Evolutionary conservation across 108 stramenopile genomes (phyloP).

Genomic region (Epithemia pelagica): DNA sequence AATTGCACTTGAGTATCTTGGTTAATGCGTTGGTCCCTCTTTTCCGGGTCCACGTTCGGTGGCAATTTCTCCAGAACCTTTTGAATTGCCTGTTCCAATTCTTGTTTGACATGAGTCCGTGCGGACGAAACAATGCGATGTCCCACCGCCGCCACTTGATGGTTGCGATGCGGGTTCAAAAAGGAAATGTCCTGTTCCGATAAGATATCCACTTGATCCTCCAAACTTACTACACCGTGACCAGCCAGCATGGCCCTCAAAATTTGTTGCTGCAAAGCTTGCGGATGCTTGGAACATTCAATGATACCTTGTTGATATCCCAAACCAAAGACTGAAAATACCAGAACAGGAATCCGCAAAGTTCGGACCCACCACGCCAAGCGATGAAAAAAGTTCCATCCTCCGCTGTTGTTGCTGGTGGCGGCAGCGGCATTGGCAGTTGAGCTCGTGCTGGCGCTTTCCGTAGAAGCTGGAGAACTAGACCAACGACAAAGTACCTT

Average conservation of each 20-base stretch:
- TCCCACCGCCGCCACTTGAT: constrained; percentile 11
- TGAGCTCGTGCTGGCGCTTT: too few relatives aligned
- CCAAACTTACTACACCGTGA: constrained; percentile 10
- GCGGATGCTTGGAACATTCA: constrained; percentile 22
- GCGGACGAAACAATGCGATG: constrained; percentile 26
- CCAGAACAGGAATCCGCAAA: constrained; percentile 49
- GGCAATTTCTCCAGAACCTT: constrained; percentile 19
- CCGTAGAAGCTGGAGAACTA: too few relatives aligned
- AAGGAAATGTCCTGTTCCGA: not conserved
- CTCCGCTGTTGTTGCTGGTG: not conserved
- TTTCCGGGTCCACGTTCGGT: constrained; percentile 9
- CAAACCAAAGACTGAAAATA: constrained; percentile 45
- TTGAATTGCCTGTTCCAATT: constrained; percentile 21
- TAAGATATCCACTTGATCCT: constrained; percentile 6
- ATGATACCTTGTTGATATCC: constrained; percentile 67
- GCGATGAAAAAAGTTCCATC: not conserved
- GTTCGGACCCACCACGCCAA: constrained; percentile 17
- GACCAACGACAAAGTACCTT: too few relatives aligned
- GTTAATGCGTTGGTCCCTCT: constrained; percentile 10
- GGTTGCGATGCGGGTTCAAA: not conserved
- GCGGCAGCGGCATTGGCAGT: not conserved
- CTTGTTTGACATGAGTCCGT: constrained; percentile 19
- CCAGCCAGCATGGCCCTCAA: constrained; percentile 9
- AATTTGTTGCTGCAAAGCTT: constrained; percentile 10
- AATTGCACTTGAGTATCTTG: constrained; percentile 23